These are phyloP conservation scores for Neofusicoccum kwambonambiense DNA, from an alignment of 2,329 filamentous ascomycete genomes.

Conservation along the genomic window DNA sequence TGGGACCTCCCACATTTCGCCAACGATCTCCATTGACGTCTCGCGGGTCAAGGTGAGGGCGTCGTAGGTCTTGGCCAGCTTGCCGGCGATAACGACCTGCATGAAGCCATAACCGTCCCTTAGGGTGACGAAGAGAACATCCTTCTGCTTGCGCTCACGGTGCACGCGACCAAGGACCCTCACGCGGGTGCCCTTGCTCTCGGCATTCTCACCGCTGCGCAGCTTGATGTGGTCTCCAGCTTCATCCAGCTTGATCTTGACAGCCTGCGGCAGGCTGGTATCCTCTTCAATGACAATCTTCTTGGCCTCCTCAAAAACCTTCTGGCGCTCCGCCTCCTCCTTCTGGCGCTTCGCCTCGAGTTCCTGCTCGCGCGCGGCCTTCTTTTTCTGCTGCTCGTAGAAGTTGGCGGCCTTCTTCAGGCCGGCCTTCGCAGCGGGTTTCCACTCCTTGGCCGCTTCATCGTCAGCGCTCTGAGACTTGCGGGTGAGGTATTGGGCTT, in stretches of 20 bases:
- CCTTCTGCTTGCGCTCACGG: conserved; percentile 76
- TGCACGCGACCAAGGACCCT: conserved; percentile 81
- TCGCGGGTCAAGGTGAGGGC: conserved; percentile 81
- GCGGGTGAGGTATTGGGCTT: conserved; percentile 64
- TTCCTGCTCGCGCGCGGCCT: conserved; percentile 75
- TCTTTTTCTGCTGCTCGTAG: conserved; percentile 77
- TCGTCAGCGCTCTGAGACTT: conserved; percentile 59
- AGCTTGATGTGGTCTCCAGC: conserved; percentile 60
- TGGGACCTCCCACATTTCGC: conserved; percentile 80
- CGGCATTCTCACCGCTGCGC: conserved; percentile 49
- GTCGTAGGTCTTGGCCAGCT: conserved; percentile 89
- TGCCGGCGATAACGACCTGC: conserved; percentile 78
- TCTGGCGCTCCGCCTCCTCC: conserved; percentile 67
- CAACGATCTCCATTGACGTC: conserved; percentile 80
- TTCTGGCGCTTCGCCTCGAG: conserved; percentile 69
- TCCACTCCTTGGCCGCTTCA: conserved; percentile 67
- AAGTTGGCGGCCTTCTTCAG: conserved; percentile 80
- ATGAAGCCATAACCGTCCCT: conserved; percentile 80
- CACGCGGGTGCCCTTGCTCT: conserved; percentile 68
- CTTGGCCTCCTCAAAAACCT: conserved; percentile 78
- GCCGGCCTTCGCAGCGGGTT: conserved; percentile 78
- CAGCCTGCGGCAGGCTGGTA: conserved; percentile 66
- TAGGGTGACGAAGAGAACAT: conserved; percentile 82
- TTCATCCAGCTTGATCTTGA: conserved; percentile 73
- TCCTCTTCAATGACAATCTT: conserved; percentile 72